Evolutionary conservation across 1,284 basidiomycete species (phyloP).

Genomic region (Pseudozyma tsukubaensis): DNA sequence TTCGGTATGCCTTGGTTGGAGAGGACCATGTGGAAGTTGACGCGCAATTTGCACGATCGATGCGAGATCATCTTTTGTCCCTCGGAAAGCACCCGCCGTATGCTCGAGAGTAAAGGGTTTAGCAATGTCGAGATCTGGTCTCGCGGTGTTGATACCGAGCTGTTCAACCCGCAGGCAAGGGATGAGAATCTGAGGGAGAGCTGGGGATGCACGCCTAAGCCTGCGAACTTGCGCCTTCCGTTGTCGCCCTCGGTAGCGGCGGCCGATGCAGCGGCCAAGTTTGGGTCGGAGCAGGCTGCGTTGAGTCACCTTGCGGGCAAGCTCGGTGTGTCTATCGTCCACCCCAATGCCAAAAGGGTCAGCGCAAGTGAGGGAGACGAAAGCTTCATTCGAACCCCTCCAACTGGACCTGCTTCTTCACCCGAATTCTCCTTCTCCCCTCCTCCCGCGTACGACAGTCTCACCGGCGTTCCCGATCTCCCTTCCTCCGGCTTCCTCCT

Average conservation of each 20-base stretch:
- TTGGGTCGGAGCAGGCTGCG: slow-evolving; percentile 37
- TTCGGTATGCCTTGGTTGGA: slow-evolving; percentile 73
- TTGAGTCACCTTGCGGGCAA: slow-evolving; percentile 49
- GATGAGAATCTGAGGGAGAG: slow-evolving; percentile 69
- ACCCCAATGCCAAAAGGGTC: slow-evolving; percentile 2
- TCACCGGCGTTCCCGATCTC: slow-evolving; percentile 57
- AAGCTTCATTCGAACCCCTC: slow-evolving; percentile 69
- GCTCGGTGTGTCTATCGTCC: slow-evolving; percentile 41
- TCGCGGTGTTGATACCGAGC: slow-evolving; percentile 64
- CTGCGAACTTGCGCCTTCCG: slow-evolving; percentile 61
- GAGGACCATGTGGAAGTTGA: slow-evolving; percentile 69
- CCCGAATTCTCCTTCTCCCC: slow-evolving; percentile 63
- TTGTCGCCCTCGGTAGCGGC: slow-evolving; percentile 53
- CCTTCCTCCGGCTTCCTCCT: slow-evolving; percentile 48
- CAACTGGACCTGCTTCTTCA: slow-evolving; percentile 55
- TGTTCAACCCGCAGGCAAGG: slow-evolving; percentile 69
- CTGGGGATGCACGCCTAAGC: slow-evolving; percentile 70
- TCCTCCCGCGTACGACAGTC: slow-evolving; percentile 63
- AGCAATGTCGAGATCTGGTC: slow-evolving; percentile 73
- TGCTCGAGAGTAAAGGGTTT: slow-evolving; percentile 72
- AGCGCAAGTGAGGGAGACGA: slow-evolving; percentile 31
- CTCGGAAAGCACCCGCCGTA: slow-evolving; percentile 71
- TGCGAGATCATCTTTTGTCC: slow-evolving; percentile 73
- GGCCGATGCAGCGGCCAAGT: slow-evolving; percentile 33
- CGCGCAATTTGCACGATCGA: slow-evolving; percentile 58